Evolutionary conservation across 331 rosid species (phyloP), one percentile per base, ranked within the genome.

Genomic region (Telfairia occidentalis): DNA sequence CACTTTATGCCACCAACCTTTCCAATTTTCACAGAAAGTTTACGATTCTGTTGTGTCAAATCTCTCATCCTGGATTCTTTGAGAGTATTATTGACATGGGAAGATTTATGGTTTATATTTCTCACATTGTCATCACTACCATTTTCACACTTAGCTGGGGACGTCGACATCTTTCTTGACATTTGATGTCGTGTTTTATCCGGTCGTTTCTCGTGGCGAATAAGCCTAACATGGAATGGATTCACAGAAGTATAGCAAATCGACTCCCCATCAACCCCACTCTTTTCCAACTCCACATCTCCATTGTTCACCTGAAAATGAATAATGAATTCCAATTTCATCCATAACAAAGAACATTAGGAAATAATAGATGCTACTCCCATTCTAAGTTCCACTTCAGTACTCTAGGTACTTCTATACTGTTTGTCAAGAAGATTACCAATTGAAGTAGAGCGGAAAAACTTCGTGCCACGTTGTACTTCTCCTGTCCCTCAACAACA

Each of bases 371-470:
- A 59, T 5, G 66, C 38, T 28, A 28, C 29, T 57, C 1, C 35
- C 16, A 26, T 57, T 23, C 5, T 23, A 23, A 66, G 15, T 66
- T n/a, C n/a, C n/a, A n/a, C n/a, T 66, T 21, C 30, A 66, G 52
- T 21, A 38, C 19, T 66, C 18, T 21, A 3, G 28, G 50, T 38
- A 67, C 21, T 28, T 69, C 54, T 69, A 45, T 43, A 13, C 0
- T 24, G 35, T 15, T 13, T 23, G 53, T 16, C 28, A 1, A 71
- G 78, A 45, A 53, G 78, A 52, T 45, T 90, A 94, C 97, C 97
- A 95, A 76, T 79, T 95, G 98, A 78, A 95, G 90, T 38, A 95
- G 89, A 11, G 98, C 90, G 75, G 96, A 86, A 81, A 95, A 95
- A 81, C 92, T 95, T 81, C 98, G 86, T 57, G 97, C 90, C 13